A percentile compares a stretch with the other conserved stretches of the same genome.
These are phyloP conservation scores for Colletotrichum falcatum DNA, from an alignment of 2,329 filamentous ascomycete species.

Conservation along the genomic window DNA sequence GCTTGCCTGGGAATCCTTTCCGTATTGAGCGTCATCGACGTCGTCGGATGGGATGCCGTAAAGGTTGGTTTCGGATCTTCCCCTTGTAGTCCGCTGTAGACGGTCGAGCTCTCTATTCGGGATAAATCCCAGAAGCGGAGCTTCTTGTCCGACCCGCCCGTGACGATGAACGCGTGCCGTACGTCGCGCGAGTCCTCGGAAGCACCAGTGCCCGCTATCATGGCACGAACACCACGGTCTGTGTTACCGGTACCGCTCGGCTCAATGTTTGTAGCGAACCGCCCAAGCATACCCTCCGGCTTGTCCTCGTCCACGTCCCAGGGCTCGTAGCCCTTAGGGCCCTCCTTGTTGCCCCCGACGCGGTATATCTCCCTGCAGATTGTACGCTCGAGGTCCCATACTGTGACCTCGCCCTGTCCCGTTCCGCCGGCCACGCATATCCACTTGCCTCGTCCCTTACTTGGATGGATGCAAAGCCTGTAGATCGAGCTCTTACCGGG, in stretches of 20 bases:
- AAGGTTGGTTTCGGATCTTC: constrained; percentile 83
- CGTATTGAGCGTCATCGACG: constrained; percentile 73
- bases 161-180: constrained; percentile 85
- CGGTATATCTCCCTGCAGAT: constrained; percentile 91
- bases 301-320: constrained; percentile 93
- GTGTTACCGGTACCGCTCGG: constrained; percentile 64
- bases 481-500: constrained; percentile 85
- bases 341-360: constrained; percentile 71
- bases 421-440: constrained; percentile 91
- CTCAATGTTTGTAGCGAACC: constrained; percentile 83
- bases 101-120: constrained; percentile 79
- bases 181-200: constrained; percentile 78
- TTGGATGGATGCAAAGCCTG: constrained; percentile 81
- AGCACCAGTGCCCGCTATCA: constrained; percentile 78
- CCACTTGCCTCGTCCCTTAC: constrained; percentile 82
- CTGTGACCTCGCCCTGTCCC: constrained; percentile 87
- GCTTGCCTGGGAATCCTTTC: constrained; percentile 66
- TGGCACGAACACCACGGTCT: constrained; percentile 79
- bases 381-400: constrained; percentile 95
- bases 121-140: constrained; percentile 94
- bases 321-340: constrained; percentile 77
- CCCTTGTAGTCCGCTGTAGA: constrained; percentile 81
- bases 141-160: constrained; percentile 89
- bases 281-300: constrained; percentile 85
- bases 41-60: constrained; percentile 70